These are phyloP conservation scores for Narthecium ossifragum DNA, from an alignment of 106 monocot species.

Conservation along the genomic window DNA sequence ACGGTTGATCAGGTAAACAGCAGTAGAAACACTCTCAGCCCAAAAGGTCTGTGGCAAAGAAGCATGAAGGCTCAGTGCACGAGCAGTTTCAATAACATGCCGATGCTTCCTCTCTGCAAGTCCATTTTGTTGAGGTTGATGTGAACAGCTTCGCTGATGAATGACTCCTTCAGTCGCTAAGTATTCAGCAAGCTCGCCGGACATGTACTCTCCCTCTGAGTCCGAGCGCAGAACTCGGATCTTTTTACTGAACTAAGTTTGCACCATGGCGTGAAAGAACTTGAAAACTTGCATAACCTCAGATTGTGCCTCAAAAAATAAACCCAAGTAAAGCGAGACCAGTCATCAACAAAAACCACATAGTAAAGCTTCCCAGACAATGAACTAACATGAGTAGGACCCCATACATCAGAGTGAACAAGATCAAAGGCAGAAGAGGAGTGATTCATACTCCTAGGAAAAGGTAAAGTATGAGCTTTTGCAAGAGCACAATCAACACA, in stretches of 20 bases:
- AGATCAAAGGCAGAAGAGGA: no score
- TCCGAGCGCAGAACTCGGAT: constrained; percentile 6
- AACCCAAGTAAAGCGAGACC: not conserved
- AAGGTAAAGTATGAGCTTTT: constrained; percentile 9
- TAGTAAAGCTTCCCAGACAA: not conserved
- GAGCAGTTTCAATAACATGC: constrained; percentile 8
- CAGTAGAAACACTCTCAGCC: constrained; percentile 8
- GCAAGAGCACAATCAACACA: constrained; percentile 2
- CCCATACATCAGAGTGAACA: no score
- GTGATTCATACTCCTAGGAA: no score
- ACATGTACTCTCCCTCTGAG: constrained; percentile 8
- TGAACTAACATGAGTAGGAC: not conserved
- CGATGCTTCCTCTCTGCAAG: constrained; percentile 9
- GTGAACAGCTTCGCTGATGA: constrained; percentile 5
- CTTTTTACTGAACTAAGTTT: not conserved
- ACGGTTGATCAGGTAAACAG: constrained; percentile 8
- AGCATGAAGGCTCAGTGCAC: constrained; percentile 4
- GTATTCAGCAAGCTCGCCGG: not conserved
- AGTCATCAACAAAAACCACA: constrained; percentile 12
- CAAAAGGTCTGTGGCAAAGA: constrained; percentile 1
- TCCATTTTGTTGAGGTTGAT: constrained; percentile 17
- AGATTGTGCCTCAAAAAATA: not conserved
- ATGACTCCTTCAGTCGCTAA: not conserved
- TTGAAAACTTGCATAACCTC: not conserved
- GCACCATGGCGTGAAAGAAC: not conserved